Conservation (phyloP, 495 filamentous ascomycete species). For the Aspergillus sclerotiicarbonarius region DNA sequence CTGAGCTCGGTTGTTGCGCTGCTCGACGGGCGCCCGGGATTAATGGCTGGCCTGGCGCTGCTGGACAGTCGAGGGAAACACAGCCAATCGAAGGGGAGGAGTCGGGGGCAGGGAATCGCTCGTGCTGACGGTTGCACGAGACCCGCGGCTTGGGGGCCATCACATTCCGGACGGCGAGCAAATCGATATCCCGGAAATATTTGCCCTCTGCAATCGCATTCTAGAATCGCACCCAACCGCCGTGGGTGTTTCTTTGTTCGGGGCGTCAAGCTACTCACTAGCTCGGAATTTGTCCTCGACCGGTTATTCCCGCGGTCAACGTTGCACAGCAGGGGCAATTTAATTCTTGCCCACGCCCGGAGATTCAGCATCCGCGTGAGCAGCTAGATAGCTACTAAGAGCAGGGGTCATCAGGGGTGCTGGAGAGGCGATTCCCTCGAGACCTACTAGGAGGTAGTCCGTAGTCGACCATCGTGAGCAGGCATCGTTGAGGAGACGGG, state of each 20-base stretch:
- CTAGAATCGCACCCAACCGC: not conserved
- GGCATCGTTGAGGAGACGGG: no score
- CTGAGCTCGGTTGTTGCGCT: not conserved
- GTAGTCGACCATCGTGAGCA: no score
- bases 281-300: not conserved
- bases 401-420: not conserved
- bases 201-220: not conserved
- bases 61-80: not conserved
- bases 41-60: not conserved
- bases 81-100: not conserved
- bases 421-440: not conserved
- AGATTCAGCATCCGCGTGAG: slow-evolving; percentile 1
- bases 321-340: slow-evolving; percentile 4
- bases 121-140: not conserved
- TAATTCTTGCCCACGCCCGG: not conserved
- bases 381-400: not conserved
- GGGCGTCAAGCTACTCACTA: not conserved
- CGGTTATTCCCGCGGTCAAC: not conserved
- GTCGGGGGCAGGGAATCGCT: not conserved
- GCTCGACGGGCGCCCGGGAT: not conserved
- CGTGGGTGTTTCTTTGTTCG: not conserved
- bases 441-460: no score
- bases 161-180: not conserved
- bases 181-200: not conserved
- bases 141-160: not conserved